Evolutionary conservation across 2,329 filamentous ascomycete genomes (phyloP).

Genomic region (Arthrobotrys megalospora): DNA sequence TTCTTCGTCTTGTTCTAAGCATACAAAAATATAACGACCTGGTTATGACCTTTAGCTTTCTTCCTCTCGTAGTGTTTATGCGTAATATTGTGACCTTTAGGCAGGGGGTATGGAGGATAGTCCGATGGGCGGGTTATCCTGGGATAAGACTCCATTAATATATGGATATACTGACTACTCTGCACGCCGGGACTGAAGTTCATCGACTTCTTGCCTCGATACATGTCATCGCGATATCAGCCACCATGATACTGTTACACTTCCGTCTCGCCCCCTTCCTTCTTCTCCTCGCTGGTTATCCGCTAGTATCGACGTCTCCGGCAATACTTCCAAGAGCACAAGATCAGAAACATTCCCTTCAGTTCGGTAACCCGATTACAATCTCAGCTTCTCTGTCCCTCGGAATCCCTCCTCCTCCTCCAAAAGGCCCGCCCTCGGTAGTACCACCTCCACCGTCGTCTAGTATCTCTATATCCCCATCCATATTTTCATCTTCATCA

Average conservation of each 20-base stretch:
- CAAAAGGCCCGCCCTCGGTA: neutral
- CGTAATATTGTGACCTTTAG: too few species aligned
- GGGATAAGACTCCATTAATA: too few species aligned
- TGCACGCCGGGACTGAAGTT: too few species aligned
- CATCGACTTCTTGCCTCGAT: too few species aligned
- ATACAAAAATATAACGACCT: slow-evolving; percentile 31
- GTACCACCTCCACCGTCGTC: neutral
- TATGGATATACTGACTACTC: too few species aligned
- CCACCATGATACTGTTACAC: neutral
- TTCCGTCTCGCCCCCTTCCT: neutral
- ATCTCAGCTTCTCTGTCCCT: slow-evolving; percentile 8
- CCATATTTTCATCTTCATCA: neutral
- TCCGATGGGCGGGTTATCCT: neutral
- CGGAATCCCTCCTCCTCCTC: neutral
- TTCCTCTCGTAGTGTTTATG: neutral
- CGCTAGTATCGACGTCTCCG: neutral
- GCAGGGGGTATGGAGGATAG: neutral
- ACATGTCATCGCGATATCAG: too few species aligned
- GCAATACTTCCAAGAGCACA: neutral
- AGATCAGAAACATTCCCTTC: neutral
- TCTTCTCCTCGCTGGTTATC: neutral
- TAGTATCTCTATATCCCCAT: neutral
- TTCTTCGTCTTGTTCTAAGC: slow-evolving; percentile 17
- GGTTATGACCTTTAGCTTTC: slow-evolving; percentile 13
- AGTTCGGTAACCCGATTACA: neutral